Base-by-base conservation (phyloP, 176 grass and related monocot species). In the Metroxylon sagu region DNA sequence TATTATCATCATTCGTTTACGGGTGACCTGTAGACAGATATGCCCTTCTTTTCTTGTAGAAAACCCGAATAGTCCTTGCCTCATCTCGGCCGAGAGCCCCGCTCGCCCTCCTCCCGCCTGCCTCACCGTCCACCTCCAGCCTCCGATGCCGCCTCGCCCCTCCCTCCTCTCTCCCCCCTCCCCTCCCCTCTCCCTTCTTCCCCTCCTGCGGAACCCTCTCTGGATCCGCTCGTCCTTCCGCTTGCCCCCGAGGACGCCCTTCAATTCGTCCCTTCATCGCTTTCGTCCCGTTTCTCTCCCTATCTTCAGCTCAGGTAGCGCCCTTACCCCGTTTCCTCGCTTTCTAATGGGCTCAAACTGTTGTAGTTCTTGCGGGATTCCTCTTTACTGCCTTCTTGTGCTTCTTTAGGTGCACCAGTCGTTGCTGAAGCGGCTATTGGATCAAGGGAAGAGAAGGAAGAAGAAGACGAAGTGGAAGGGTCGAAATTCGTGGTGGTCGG, bases 401-500 rank as follows among this genome's bases (percentile, higher is more conserved):
- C 60, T 25, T 3, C 52, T 76, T 26, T 57, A 71, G 79, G 52
- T 25, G 52, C 67, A 14, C 49, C 53, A 21, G 43, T 50, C 8
- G 78, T 48, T 55, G 39, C 65, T 35, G 59, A 65, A 50, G 71
- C 2, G 27, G 57, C 56, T 64, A 14, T 51, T 70, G 57, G 51
- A 43, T 51, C 51, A 52, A 56, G 57, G 71, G 48, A 54, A 72
- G 62, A 3, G 2, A 7, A 29, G 2, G 31, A 29, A 56, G 25
- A 71, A 5, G 49, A 67, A 2, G 62, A 19, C 23, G 16, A 18
- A 0, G 74, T 6, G 1, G 66, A 35, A n/a, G 76, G 74, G 21
- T 72, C 74, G 8, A 76, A 70, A 1, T 64, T 82, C 19, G 79
- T 81, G 30, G 78, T 77, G 70, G 92, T 97, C 21, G 92, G 92